These are phyloP conservation scores for Fusarium sp. DNA, from an alignment of 2,329 filamentous ascomycete species.

Conservation along the genomic window DNA sequence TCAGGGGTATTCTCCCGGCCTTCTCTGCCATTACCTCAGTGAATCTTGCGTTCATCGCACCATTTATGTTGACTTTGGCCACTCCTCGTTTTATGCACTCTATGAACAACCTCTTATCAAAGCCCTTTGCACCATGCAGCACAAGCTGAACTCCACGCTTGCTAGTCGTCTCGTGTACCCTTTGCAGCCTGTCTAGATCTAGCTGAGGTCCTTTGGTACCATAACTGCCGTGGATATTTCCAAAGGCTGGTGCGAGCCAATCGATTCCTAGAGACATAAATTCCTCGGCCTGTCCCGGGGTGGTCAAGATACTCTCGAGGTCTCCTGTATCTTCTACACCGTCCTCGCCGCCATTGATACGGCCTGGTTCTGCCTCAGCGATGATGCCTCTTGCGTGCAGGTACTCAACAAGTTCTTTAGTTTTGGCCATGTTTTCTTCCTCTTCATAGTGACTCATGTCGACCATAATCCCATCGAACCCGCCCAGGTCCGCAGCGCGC, in stretches of 20 bases:
- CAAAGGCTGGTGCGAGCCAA: constrained; percentile 81
- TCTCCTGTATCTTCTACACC: constrained; percentile 75
- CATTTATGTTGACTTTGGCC: too few relatives aligned
- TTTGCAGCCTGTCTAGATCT: constrained; percentile 66
- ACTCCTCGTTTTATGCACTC: too few relatives aligned
- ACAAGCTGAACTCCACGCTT: constrained; percentile 62
- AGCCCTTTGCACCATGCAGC: constrained; percentile 72
- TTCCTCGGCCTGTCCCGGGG: constrained; percentile 77
- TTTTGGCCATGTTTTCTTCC: constrained; percentile 14
- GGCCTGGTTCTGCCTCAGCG: constrained; percentile 38
- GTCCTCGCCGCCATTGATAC: constrained; percentile 71
- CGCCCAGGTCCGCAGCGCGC: background rate
- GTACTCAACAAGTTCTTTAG: background rate
- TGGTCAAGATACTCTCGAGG: constrained; percentile 70
- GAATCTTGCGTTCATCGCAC: too few relatives aligned
- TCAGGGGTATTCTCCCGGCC: too few relatives aligned
- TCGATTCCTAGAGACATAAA: constrained; percentile 82
- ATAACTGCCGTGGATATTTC: constrained; percentile 84
- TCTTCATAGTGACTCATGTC: constrained; percentile 22
- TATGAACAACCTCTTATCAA: too few relatives aligned
- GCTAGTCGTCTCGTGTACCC: constrained; percentile 50
- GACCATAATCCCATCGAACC: constrained; percentile 30
- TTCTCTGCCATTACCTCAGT: too few relatives aligned
- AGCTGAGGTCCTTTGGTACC: constrained; percentile 74
- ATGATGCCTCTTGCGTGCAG: constrained; percentile 19